Percentiles rank a stretch among this genome's conserved stretches.
Evolutionary conservation across 225 moss, liverwort and hornwort genomes (phyloP).

Genomic region (Takakia lepidozioides): DNA sequence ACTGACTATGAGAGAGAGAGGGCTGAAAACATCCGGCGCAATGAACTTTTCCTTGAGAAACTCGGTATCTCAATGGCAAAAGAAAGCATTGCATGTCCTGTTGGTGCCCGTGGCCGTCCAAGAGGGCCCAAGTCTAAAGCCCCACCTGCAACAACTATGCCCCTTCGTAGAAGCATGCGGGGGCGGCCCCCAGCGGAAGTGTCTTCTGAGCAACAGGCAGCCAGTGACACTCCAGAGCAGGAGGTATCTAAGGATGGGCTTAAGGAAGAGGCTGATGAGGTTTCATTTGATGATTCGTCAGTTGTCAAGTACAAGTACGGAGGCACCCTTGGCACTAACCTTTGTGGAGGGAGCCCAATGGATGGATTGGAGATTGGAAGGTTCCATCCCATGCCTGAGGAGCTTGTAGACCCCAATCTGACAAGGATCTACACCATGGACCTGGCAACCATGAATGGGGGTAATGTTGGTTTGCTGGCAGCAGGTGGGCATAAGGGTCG

Average conservation of each 20-base stretch:
- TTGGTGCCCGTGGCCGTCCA: not conserved
- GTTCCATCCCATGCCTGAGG: conserved; percentile 13
- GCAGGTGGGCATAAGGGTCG: conserved; percentile 45
- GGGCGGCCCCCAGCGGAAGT: not conserved
- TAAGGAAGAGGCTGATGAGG: not conserved
- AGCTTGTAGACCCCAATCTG: conserved; percentile 26
- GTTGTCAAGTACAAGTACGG: conserved; percentile 6
- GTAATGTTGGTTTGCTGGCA: conserved; percentile 23
- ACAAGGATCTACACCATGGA: conserved; percentile 42
- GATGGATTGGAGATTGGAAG: conserved; percentile 10
- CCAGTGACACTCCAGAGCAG: too few species aligned
- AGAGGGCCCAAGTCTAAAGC: not conserved
- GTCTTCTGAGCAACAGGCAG: not conserved
- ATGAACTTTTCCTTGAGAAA: conserved; percentile 19
- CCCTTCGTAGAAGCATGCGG: conserved; percentile 8
- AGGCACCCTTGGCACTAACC: not conserved
- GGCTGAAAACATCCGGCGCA: conserved; percentile 27
- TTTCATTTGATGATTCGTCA: not conserved
- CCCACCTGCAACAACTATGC: not conserved
- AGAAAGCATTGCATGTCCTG: not conserved
- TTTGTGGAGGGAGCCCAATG: conserved; percentile 7
- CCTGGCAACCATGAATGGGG: conserved; percentile 12
- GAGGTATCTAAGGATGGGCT: not conserved
- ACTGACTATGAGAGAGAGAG: conserved; percentile 28
- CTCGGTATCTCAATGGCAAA: conserved; percentile 12